Conservation (phyloP, 805 yeast genomes). For the Pichia thaimueangensis region DNA sequence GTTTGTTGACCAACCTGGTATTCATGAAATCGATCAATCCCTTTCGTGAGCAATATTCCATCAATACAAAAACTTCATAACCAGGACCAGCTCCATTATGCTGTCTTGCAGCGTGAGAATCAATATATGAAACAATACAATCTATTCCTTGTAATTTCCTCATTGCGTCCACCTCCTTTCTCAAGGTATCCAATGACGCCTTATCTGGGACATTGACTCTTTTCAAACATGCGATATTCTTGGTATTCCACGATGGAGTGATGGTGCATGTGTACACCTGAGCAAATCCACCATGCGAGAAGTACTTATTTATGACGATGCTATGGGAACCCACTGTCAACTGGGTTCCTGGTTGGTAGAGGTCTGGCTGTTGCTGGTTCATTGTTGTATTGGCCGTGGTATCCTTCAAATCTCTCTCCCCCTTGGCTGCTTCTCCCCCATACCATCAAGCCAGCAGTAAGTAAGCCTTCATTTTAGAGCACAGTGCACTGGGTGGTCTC, state of each 20-base stretch:
- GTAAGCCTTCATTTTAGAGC: too few relatives aligned
- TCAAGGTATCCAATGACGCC: slow-evolving; percentile 52
- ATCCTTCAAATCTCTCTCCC: too few relatives aligned
- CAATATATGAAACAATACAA: slow-evolving; percentile 62
- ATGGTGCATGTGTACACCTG: slow-evolving; percentile 65
- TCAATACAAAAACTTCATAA: slow-evolving; percentile 70
- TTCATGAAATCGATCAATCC: slow-evolving; percentile 81
- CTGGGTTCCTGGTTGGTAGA: slow-evolving; percentile 36
- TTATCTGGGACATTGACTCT: slow-evolving; percentile 70
- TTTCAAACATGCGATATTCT: slow-evolving; percentile 57
- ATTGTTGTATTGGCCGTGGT: not conserved
- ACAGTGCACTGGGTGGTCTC: too few relatives aligned
- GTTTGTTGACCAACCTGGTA: slow-evolving; percentile 55
- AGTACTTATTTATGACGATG: slow-evolving; percentile 39
- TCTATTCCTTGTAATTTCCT: slow-evolving; percentile 49
- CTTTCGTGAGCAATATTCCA: slow-evolving; percentile 74
- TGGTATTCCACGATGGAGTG: slow-evolving; percentile 35
- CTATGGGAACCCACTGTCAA: slow-evolving; percentile 45
- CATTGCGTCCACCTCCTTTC: slow-evolving; percentile 80
- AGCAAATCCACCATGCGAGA: slow-evolving; percentile 62
- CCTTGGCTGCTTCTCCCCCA: too few relatives aligned
- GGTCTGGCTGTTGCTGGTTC: slow-evolving; percentile 12
- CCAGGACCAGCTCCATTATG: slow-evolving; percentile 29
- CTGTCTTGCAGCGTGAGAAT: slow-evolving; percentile 66
- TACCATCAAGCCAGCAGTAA: too few relatives aligned